These are phyloP conservation scores for Stenocarpella maydis DNA, from an alignment of 2,329 filamentous ascomycete species.

Conservation along the genomic window DNA sequence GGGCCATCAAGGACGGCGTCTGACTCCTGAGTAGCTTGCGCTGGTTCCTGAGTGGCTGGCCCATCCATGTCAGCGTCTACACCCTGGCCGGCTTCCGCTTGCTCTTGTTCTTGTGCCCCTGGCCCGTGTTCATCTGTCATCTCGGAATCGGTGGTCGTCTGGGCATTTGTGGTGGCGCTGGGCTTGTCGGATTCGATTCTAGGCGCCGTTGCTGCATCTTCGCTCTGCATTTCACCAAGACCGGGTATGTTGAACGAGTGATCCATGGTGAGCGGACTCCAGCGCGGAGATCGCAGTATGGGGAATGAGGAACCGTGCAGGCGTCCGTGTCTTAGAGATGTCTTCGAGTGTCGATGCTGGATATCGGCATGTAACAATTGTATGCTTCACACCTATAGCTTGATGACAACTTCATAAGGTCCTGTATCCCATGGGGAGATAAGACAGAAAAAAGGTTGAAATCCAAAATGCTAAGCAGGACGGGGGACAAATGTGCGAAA, in stretches of 20 bases:
- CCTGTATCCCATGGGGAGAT: background rate
- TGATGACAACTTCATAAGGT: background rate
- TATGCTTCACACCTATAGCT: background rate
- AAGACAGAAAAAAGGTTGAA: background rate
- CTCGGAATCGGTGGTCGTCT: slow-evolving; percentile 13
- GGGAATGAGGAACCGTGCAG: background rate
- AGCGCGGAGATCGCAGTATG: background rate
- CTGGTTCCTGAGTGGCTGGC: background rate
- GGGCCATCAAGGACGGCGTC: background rate
- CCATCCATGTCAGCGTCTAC: background rate
- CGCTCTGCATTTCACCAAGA: slow-evolving; percentile 41
- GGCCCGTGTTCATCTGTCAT: slow-evolving; percentile 2
- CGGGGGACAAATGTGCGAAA: background rate
- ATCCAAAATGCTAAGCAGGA: background rate
- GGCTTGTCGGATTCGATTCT: slow-evolving; percentile 38
- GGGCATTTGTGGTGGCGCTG: slow-evolving; percentile 30
- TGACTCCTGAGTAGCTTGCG: background rate
- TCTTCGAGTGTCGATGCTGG: background rate
- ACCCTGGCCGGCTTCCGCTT: background rate
- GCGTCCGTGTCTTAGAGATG: too few relatives aligned
- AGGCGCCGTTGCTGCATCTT: slow-evolving; percentile 37
- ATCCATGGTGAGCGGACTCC: slow-evolving; percentile 9
- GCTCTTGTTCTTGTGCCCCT: background rate
- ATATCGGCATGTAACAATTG: background rate
- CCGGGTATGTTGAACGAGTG: slow-evolving; percentile 42